A percentile compares a stretch with the other conserved stretches of the same genome.
These are phyloP conservation scores for Scopulariopsis brevicaulis DNA, from an alignment of 2,329 filamentous ascomycete species.

Conservation along the genomic window DNA sequence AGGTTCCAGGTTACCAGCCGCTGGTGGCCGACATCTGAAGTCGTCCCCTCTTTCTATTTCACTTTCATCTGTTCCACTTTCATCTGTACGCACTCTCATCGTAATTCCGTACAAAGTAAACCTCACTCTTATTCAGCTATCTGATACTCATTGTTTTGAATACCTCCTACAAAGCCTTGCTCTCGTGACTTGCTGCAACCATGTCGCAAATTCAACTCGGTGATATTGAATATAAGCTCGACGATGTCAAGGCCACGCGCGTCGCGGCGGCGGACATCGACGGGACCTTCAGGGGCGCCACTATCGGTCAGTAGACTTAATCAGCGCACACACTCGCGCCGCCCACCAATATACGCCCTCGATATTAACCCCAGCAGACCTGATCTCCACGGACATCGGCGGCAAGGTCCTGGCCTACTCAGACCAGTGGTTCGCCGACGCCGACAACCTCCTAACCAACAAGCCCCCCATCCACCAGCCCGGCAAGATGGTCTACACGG, in stretches of 20 bases:
- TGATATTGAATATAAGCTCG: constrained; percentile 39
- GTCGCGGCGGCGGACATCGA: constrained; percentile 46
- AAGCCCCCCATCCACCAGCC: constrained; percentile 49
- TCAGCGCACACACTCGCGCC: neutral
- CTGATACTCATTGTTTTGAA: neutral
- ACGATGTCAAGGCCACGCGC: constrained; percentile 34
- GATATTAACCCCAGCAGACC: constrained; percentile 28
- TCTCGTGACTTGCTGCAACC: neutral
- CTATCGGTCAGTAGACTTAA: constrained; percentile 38
- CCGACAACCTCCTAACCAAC: constrained; percentile 52
- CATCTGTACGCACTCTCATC: neutral
- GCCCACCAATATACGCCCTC: neutral
- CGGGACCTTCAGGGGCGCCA: constrained; percentile 47
- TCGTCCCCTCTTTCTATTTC: neutral
- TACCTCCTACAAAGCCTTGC: neutral
- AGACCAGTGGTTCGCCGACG: constrained; percentile 59
- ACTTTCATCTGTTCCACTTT: neutral
- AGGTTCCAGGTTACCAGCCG: neutral
- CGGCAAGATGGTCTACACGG: constrained; percentile 58
- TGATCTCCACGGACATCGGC: constrained; percentile 48
- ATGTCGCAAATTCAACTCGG: constrained; percentile 4
- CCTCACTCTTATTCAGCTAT: neutral
- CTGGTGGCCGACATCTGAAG: neutral
- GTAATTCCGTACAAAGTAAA: neutral
- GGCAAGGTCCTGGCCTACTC: constrained; percentile 55